These are phyloP conservation scores for Przewalskia tangutica DNA, from an alignment of 257 asterid genomes.

Conservation along the genomic window DNA sequence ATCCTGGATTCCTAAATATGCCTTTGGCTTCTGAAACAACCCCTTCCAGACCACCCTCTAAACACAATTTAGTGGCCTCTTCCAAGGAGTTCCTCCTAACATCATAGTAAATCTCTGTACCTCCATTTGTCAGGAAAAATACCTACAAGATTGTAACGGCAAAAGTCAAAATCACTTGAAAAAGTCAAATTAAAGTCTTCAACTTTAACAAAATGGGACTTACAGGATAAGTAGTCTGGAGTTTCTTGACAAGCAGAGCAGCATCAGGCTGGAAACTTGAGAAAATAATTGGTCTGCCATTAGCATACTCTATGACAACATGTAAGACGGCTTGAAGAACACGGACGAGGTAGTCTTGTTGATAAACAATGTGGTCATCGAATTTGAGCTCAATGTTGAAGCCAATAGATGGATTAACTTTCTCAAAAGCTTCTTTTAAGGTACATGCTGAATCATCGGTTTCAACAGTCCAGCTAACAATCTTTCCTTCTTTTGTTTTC, in stretches of 20 bases:
- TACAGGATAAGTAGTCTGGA: conserved; percentile 67
- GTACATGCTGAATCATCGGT: conserved; percentile 71
- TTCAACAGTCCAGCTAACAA: conserved; percentile 63
- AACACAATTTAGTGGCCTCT: conserved; percentile 65
- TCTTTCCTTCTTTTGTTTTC: conserved; percentile 74
- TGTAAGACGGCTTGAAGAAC: conserved; percentile 37
- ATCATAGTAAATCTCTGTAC: conserved; percentile 58
- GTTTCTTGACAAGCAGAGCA: conserved; percentile 45
- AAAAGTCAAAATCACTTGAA: not conserved
- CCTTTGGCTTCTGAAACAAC: conserved; percentile 82
- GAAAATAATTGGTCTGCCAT: conserved; percentile 59
- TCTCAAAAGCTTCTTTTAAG: conserved; percentile 62
- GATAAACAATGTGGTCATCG: conserved; percentile 56
- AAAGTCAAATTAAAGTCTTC: too few species aligned
- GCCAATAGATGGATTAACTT: conserved; percentile 61
- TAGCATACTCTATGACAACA: conserved; percentile 53
- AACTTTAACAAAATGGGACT: conserved; percentile 1
- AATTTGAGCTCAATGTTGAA: conserved; percentile 88
- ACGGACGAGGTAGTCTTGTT: conserved; percentile 35
- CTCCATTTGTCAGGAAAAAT: conserved; percentile 81
- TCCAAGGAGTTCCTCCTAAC: conserved; percentile 74
- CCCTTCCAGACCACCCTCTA: conserved; percentile 83
- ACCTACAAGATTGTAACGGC: conserved; percentile 33
- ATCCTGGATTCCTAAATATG: conserved; percentile 61
- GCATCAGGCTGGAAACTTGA: conserved; percentile 94